Conservation (phyloP, 2,329 filamentous ascomycete species). For the Aspergillus hortae region DNA sequence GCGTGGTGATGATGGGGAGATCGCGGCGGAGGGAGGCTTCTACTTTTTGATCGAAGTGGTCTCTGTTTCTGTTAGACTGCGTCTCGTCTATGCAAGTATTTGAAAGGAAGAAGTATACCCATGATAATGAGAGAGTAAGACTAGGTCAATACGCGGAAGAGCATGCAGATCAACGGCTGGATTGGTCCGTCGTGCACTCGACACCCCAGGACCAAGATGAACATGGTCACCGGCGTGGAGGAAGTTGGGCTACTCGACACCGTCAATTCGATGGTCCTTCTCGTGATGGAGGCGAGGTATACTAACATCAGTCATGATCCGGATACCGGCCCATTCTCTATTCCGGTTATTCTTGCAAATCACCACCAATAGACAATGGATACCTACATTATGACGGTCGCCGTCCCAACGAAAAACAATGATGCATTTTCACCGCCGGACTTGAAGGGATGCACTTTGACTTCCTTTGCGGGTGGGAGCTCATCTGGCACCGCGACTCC, state of each 20-base stretch:
- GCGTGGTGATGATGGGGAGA: constrained; percentile 62
- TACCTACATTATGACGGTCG: background rate
- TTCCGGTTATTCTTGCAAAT: background rate
- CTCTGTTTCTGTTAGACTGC: constrained; percentile 20
- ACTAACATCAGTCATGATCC: background rate
- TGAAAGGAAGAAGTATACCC: background rate
- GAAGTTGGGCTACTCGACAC: constrained; percentile 53
- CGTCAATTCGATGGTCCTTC: too few relatives aligned
- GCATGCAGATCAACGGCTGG: background rate
- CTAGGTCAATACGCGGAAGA: background rate
- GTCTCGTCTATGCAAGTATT: too few relatives aligned
- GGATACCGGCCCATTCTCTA: background rate
- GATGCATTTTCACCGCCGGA: background rate
- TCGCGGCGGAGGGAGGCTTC: constrained; percentile 50
- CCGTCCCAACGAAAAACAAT: background rate
- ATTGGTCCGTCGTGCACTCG: background rate
- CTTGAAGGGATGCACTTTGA: background rate
- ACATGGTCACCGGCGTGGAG: constrained; percentile 64
- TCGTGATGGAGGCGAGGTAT: background rate
- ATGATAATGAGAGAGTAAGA: background rate
- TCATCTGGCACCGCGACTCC: background rate
- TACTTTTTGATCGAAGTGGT: constrained; percentile 55
- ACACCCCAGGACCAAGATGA: constrained; percentile 61
- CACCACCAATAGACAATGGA: too few relatives aligned
- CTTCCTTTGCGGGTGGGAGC: background rate